Percentiles rank a stretch among this genome's conserved stretches.
These are phyloP conservation scores for Pythium utonaiense DNA, from an alignment of 352 stramenopile species.

Conservation along the genomic window DNA sequence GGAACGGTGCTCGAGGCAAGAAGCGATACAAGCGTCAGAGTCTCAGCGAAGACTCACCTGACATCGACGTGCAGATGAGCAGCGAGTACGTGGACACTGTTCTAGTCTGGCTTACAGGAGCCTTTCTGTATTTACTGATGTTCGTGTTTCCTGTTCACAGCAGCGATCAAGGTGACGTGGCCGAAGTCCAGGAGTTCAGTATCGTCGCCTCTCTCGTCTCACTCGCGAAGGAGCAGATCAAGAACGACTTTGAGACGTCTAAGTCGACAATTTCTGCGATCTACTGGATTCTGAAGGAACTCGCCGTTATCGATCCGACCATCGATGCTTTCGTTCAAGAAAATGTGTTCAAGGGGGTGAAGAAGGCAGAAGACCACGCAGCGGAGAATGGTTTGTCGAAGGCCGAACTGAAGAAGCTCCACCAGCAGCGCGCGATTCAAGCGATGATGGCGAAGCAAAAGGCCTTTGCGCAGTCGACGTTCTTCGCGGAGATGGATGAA, in stretches of 20 bases:
- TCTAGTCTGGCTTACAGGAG: neutral
- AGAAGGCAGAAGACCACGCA: constrained; percentile 49
- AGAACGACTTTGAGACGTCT: constrained; percentile 71
- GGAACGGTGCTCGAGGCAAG: constrained; percentile 38
- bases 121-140: neutral
- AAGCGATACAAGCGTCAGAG: constrained; percentile 70
- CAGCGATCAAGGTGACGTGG: constrained; percentile 49
- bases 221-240: constrained; percentile 64
- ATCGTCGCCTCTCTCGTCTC: constrained; percentile 56
- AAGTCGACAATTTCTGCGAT: constrained; percentile 78
- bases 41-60: constrained; percentile 30
- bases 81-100: constrained; percentile 41
- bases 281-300: constrained; percentile 76
- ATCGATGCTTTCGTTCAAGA: constrained; percentile 55
- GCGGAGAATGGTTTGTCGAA: constrained; percentile 65
- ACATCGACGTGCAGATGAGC: constrained; percentile 63
- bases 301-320: constrained; percentile 44
- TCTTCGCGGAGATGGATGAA: constrained; percentile 65
- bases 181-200: constrained; percentile 60
- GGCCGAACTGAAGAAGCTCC: constrained; percentile 65
- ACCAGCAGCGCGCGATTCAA: constrained; percentile 80
- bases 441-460: constrained; percentile 81
- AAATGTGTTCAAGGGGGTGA: constrained; percentile 61
- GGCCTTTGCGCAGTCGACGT: constrained; percentile 65
- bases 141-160: constrained; percentile 19